A percentile compares a stretch with the other conserved stretches of the same genome.
Conservation (phyloP, 78 protist genomes). For the Dictyostelium firmibasis region DNA sequence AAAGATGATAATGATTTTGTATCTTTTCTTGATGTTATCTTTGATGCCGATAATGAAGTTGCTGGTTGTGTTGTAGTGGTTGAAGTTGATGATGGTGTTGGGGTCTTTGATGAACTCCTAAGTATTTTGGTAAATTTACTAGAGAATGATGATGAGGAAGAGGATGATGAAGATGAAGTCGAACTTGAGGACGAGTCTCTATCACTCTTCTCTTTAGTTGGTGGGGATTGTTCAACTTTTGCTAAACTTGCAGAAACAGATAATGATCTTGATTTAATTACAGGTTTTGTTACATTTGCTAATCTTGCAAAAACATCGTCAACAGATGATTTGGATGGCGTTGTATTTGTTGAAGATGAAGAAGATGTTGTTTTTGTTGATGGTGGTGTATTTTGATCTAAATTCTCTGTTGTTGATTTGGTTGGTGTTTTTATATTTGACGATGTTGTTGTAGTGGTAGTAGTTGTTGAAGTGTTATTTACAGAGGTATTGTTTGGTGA, state of each 20-base stretch:
- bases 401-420: background rate
- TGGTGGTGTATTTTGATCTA: background rate
- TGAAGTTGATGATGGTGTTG: background rate
- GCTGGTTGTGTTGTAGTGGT: background rate
- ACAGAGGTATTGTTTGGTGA: background rate
- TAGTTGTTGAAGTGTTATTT: background rate
- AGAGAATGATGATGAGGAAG: background rate
- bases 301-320: conserved; percentile 77
- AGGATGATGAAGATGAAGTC: background rate
- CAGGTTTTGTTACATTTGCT: conserved; percentile 31
- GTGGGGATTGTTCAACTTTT: background rate
- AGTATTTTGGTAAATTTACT: conserved; percentile 4
- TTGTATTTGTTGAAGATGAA: background rate
- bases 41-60: conserved; percentile 2
- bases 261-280: conserved; percentile 47
- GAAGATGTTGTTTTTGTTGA: background rate
- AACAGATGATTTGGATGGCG: conserved; percentile 17
- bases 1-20: conserved; percentile 32
- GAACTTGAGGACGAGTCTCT: background rate
- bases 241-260: conserved; percentile 12
- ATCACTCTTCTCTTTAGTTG: background rate
- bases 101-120: conserved; percentile 9
- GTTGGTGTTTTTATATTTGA: background rate
- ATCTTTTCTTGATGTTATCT: background rate
- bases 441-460: background rate